Base-by-base conservation (phyloP, 345 rosid genomes). In the Kernera saxatilis region DNA sequence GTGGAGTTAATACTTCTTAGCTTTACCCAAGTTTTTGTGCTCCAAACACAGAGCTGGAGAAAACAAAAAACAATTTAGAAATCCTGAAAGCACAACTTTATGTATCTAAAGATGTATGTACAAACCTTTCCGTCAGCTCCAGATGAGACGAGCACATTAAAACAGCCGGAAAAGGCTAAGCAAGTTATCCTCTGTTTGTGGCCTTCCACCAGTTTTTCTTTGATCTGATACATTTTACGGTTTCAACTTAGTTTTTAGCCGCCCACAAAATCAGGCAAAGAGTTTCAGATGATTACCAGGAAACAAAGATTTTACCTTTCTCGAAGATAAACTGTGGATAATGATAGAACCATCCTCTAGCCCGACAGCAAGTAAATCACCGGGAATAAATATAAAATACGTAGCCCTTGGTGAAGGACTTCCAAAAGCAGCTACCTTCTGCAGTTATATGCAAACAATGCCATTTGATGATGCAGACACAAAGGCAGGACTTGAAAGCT, bases 271-370 rank as follows among this genome's bases (percentile, higher is more conserved):
- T 10, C 39, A 19, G 48, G 46, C 19, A 49, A 41, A 1, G 29
- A n/a, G 36, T 65, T 55, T 48, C 18, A 53, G 41, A 22, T 17
- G 15, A 21, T 5, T 14, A 30, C 55, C 18, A 51, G 6, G 29
- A 59, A 53, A 44, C 12, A 0, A 58, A 67, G 64, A 56, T 48
- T 35, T 22, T 36, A 81, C 84, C 82, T 72, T 72, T 73, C 71
- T 76, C 25, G 77, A 53, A 21, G 19, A 36, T 51, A 74, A 49
- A 58, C 82, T 79, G 63, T 64, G 80, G 59, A 82, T 61, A 32
- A 62, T 27, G 69, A 82, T 82, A 7, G 79, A 73, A 40, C 75
- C 77, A 63, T 82, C 79, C 30, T 76, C 74, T 5, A 73, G 56
- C 25, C 82, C 82, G 1, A 77, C 32, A 3, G 73, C 85, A 60